These are phyloP conservation scores for Salix dunnii DNA, from an alignment of 345 rosid genomes.

Conservation along the genomic window DNA sequence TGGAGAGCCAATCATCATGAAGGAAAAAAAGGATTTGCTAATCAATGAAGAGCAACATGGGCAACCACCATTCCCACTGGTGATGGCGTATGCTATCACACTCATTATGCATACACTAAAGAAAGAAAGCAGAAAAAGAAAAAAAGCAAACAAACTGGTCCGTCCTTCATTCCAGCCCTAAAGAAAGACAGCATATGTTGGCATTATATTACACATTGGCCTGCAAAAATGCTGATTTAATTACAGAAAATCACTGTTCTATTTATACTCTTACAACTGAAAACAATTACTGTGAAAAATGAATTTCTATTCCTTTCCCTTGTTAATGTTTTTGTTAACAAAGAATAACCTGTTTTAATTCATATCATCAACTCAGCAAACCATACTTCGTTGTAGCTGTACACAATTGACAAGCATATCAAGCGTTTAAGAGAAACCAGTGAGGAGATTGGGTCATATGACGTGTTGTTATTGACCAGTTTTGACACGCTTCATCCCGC, in stretches of 20 bases:
- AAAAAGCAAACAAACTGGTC: no score
- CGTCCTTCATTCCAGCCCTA: no score
- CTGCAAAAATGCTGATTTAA: neutral
- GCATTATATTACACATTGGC: neutral
- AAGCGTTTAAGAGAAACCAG: neutral
- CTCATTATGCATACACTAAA: no score
- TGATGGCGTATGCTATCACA: no score
- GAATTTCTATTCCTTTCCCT: neutral
- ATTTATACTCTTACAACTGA: neutral
- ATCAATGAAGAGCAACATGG: no score
- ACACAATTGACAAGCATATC: conserved; percentile 26
- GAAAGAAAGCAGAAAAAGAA: no score
- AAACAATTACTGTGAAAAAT: neutral
- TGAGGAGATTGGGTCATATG: conserved; percentile 2
- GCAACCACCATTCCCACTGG: no score
- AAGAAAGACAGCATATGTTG: neutral
- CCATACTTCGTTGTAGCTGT: conserved; percentile 18
- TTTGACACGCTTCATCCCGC: conserved; percentile 90
- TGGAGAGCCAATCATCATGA: no score
- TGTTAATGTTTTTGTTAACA: neutral
- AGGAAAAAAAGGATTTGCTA: no score
- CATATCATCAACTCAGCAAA: neutral
- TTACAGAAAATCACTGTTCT: neutral
- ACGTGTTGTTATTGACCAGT: conserved; percentile 53
- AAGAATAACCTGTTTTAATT: neutral